A percentile compares a stretch with the other conserved stretches of the same genome.
Conservation (phyloP, 495 filamentous ascomycete species). For the Aspergillus conjunctus region DNA sequence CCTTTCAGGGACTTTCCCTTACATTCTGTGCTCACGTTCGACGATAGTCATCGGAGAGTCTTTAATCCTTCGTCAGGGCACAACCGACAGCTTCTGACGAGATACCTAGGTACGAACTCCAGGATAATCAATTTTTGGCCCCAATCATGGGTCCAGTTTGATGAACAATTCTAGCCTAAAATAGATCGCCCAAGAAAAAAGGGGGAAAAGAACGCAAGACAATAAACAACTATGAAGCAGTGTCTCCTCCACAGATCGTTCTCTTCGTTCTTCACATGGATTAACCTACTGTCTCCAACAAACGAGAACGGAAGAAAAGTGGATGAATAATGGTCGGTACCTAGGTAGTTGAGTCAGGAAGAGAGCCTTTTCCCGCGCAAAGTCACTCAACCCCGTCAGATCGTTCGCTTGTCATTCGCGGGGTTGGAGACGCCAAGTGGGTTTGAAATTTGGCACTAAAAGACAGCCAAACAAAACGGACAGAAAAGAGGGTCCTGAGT, state of each 20-base stretch:
- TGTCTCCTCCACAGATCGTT: background rate
- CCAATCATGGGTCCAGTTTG: background rate
- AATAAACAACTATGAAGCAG: background rate
- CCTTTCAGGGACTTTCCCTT: no score
- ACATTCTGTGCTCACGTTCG: background rate
- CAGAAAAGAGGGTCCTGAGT: constrained; percentile 17
- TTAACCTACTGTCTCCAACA: background rate
- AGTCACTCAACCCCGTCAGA: constrained; percentile 14
- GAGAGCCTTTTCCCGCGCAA: background rate
- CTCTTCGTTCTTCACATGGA: background rate
- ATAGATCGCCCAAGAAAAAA: constrained; percentile 2
- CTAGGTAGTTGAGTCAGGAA: no score
- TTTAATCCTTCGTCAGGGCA: background rate
- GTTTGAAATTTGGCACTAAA: background rate
- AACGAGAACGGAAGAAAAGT: background rate
- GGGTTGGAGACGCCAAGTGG: constrained; percentile 19
- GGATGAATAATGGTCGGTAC: background rate
- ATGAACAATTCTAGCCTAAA: background rate
- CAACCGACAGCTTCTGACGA: background rate
- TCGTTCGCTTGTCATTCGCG: constrained; percentile 23
- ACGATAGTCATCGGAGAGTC: background rate
- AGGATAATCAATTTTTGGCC: background rate
- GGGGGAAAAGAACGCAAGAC: background rate
- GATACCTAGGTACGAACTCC: background rate
- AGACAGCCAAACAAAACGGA: constrained; percentile 11